Percentiles rank a stretch among this genome's conserved stretches.
Conservation (phyloP, 78 protist species). For the Speleostelium caveatum region DNA sequence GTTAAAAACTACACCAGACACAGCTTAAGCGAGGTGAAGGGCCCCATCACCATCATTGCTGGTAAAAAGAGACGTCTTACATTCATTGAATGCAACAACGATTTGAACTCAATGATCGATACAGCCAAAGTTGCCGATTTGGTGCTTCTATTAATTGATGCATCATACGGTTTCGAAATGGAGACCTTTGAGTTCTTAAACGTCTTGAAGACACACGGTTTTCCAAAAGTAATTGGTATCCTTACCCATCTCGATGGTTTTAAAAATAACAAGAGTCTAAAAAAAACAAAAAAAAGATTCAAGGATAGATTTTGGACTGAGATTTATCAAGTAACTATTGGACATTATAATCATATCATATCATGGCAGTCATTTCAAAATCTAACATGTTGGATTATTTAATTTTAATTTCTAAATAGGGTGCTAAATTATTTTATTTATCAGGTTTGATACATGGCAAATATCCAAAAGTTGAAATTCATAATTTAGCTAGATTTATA, state of each 20-base stretch:
- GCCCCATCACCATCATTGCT: slow-evolving; percentile 96
- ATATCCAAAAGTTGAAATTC: slow-evolving; percentile 93
- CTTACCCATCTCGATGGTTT: slow-evolving; percentile 98
- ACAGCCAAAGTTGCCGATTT: slow-evolving; percentile 98
- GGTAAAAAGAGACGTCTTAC: slow-evolving; percentile 96
- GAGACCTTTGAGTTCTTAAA: slow-evolving; percentile 99
- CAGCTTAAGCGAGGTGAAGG: slow-evolving; percentile 88
- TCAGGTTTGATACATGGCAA: slow-evolving; percentile 91
- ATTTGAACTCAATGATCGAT: slow-evolving; percentile 98
- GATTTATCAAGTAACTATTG: slow-evolving; percentile 85
- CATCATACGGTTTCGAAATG: slow-evolving; percentile 98
- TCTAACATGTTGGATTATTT: not conserved
- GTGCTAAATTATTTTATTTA: slow-evolving; percentile 98
- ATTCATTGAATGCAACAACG: slow-evolving; percentile 97
- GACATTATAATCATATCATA: not conserved
- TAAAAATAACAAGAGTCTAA: slow-evolving; percentile 85
- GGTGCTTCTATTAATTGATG: slow-evolving; percentile 97
- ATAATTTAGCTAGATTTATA: slow-evolving; percentile 97
- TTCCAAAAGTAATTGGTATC: slow-evolving; percentile 97
- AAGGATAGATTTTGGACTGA: slow-evolving; percentile 98
- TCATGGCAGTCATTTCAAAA: not conserved
- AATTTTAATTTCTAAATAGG: slow-evolving; percentile 54
- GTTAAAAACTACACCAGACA: slow-evolving; percentile 95
- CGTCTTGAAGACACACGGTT: slow-evolving; percentile 97
- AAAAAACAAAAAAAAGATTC: slow-evolving; percentile 91